phyloP scores from a whole-genome alignment of 2,329 filamentous ascomycete species.

The Lizonia empirigonia region DNA sequence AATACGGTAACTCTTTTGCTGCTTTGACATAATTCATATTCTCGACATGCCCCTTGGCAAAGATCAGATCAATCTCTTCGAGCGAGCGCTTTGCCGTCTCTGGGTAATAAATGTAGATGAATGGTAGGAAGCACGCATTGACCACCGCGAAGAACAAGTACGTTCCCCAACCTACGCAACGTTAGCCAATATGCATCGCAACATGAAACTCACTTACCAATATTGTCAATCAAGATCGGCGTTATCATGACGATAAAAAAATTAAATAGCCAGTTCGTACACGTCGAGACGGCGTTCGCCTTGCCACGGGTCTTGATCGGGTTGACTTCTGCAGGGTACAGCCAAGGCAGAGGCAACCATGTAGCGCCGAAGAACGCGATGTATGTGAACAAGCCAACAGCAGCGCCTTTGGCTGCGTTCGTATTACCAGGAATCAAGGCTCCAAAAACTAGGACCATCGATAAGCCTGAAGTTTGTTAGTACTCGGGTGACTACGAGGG shows the following conservation, averaged over 20 bases:
- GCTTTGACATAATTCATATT: slow-evolving; percentile 66
- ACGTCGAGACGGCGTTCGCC: slow-evolving; percentile 59
- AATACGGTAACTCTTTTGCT: slow-evolving; percentile 61
- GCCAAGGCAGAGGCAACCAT: slow-evolving; percentile 67
- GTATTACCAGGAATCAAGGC: slow-evolving; percentile 45
- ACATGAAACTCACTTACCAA: slow-evolving; percentile 14
- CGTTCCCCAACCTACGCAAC: slow-evolving; percentile 35
- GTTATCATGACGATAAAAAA: slow-evolving; percentile 50
- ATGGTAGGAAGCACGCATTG: slow-evolving; percentile 57
- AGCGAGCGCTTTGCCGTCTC: slow-evolving; percentile 57
- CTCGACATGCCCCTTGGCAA: slow-evolving; percentile 53
- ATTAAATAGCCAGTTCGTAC: slow-evolving; percentile 60
- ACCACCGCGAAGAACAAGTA: slow-evolving; percentile 57
- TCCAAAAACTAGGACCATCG: slow-evolving; percentile 55
- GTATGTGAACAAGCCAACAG: slow-evolving; percentile 68
- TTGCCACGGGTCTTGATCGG: slow-evolving; percentile 60
- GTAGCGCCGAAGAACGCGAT: slow-evolving; percentile 70
- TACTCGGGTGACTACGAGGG: no score
- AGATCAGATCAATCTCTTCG: slow-evolving; percentile 58
- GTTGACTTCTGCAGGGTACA: slow-evolving; percentile 57
- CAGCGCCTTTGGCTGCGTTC: slow-evolving; percentile 52
- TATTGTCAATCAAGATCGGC: slow-evolving; percentile 42
- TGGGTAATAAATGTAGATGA: slow-evolving; percentile 60
- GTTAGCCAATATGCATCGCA: not conserved
- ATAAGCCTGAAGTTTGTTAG: slow-evolving; percentile 46